A percentile compares a stretch with the other conserved stretches of the same genome.
Conservation (phyloP, 768 basidiomycete species). For the Mycena galericulata region DNA sequence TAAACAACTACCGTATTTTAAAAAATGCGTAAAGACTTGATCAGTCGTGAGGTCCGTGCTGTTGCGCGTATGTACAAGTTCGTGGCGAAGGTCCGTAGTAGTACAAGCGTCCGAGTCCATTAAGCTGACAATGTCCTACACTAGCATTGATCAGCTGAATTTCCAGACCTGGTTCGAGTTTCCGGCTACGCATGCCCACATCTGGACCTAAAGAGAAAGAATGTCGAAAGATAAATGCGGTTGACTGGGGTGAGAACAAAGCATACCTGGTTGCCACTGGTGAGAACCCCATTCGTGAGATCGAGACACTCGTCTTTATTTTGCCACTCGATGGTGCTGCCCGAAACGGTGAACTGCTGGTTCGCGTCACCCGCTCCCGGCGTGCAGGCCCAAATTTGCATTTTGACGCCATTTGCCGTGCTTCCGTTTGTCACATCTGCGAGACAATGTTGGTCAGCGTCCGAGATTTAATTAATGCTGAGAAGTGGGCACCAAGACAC, state of each 20-base stretch:
- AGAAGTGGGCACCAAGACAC: slow-evolving; percentile 1
- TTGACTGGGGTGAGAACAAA: background rate
- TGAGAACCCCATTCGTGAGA: slow-evolving; percentile 13
- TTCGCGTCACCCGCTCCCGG: background rate
- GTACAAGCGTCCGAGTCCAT: too few species aligned
- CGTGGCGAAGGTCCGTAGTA: too few species aligned
- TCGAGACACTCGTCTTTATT: slow-evolving; percentile 13
- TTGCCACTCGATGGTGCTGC: background rate
- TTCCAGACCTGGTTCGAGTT: slow-evolving; percentile 8
- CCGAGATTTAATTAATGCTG: background rate
- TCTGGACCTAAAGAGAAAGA: background rate
- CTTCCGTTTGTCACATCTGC: background rate
- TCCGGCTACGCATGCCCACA: background rate
- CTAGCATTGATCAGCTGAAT: background rate
- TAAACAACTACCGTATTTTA: too few species aligned
- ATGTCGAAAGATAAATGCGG: background rate
- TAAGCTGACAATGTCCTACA: too few species aligned
- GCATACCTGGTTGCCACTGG: slow-evolving; percentile 11
- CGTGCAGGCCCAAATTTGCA: background rate
- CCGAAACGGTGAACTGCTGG: background rate
- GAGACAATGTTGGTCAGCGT: background rate
- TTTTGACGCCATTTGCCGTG: background rate
- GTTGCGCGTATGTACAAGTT: too few species aligned
- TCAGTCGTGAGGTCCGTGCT: too few species aligned
- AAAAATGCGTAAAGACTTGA: too few species aligned